phyloP scores from a whole-genome alignment of 306 rosid species.

The Lablab purpureus region DNA sequence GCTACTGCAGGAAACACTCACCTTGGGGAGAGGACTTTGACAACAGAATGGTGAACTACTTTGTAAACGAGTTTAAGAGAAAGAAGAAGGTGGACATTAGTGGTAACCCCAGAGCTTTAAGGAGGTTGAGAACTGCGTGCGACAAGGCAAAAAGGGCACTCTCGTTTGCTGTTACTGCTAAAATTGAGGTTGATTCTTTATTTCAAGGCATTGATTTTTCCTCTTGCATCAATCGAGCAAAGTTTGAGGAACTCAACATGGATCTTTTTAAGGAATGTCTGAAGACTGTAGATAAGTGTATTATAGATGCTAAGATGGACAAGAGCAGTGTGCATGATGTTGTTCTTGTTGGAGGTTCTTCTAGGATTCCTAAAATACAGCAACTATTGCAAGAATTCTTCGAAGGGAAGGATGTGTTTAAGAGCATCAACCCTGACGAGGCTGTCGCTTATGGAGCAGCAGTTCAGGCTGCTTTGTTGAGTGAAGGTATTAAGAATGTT shows the following conservation, averaged over 20 bases:
- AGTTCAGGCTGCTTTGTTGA: conserved; percentile 40
- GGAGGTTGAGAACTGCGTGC: conserved; percentile 32
- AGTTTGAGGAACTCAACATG: conserved; percentile 32
- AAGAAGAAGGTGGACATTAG: conserved; percentile 33
- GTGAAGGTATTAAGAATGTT: conserved; percentile 23
- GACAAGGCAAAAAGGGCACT: conserved; percentile 44
- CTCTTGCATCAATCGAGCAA: background rate
- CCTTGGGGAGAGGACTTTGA: conserved; percentile 39
- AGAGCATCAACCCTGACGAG: conserved; percentile 39
- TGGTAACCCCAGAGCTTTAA: conserved; percentile 17
- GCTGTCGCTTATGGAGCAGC: conserved; percentile 44
- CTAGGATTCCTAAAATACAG: conserved; percentile 42
- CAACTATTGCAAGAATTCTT: conserved; percentile 21
- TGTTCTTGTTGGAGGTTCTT: conserved; percentile 40
- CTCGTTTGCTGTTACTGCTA: background rate
- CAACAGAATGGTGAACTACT: conserved; percentile 35
- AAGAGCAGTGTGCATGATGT: conserved; percentile 17
- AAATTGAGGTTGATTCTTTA: conserved; percentile 22
- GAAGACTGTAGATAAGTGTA: background rate
- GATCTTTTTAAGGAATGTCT: conserved; percentile 22
- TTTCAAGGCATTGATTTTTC: background rate
- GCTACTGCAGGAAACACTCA: no score
- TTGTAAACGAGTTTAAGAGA: conserved; percentile 10
- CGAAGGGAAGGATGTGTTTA: background rate
- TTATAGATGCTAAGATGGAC: background rate